These are phyloP conservation scores for Dictyostelium citrinum DNA, from an alignment of 78 protist species.

Conservation along the genomic window DNA sequence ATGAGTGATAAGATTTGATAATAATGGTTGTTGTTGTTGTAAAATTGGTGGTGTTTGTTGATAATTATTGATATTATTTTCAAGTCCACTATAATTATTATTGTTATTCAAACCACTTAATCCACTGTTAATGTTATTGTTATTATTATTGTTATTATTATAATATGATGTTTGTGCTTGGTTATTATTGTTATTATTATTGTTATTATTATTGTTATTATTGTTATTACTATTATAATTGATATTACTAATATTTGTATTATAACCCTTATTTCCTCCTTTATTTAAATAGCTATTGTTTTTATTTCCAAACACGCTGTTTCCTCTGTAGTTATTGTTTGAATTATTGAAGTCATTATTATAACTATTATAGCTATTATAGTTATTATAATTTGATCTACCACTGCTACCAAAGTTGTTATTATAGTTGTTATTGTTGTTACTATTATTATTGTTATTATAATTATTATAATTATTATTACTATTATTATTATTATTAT, in stretches of 20 bases:
- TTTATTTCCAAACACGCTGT: not conserved
- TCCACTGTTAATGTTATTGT: not conserved
- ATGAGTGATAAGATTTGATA: not conserved
- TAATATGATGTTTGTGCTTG: not conserved
- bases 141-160: not conserved
- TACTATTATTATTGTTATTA: not conserved
- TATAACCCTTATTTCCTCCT: not conserved
- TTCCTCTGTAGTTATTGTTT: not conserved
- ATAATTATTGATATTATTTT: not conserved
- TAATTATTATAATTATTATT: not conserved
- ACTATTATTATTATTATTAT: not conserved
- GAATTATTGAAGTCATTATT: not conserved
- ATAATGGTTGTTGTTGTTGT: conserved; percentile 1
- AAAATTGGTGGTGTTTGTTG: not conserved
- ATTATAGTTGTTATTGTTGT: not conserved
- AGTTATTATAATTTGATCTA: conserved; percentile 1
- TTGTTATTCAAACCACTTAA: not conserved
- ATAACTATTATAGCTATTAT: not conserved
- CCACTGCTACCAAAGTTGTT: not conserved
- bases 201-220: not conserved
- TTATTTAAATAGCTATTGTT: not conserved
- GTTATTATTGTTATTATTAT: not conserved
- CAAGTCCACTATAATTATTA: not conserved
- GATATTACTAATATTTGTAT: not conserved
- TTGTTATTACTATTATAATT: not conserved